phyloP scores from a whole-genome alignment of 2,329 filamentous ascomycete species.

The Cercospora berteroae region DNA sequence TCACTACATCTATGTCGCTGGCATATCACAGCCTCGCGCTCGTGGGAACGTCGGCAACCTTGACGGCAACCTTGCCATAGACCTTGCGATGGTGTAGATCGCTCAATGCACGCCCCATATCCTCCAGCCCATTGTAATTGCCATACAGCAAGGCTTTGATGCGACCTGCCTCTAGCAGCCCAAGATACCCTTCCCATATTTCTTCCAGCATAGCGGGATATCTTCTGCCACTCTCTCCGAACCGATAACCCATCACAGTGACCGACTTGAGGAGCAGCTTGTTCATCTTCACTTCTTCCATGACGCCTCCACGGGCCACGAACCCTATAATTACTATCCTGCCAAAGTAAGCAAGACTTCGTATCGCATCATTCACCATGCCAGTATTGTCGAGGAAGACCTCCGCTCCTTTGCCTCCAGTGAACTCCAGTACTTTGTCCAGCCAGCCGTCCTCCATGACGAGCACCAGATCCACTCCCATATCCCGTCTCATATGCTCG shows the following conservation, averaged over 20 bases:
- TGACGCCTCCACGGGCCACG: slow-evolving; percentile 52
- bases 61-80: slow-evolving; percentile 58
- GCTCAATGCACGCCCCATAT: slow-evolving; percentile 51
- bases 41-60: slow-evolving; percentile 35
- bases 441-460: slow-evolving; percentile 54
- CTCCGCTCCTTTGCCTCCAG: slow-evolving; percentile 53
- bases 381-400: slow-evolving; percentile 60
- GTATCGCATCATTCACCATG: slow-evolving; percentile 54
- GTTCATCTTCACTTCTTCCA: slow-evolving; percentile 58
- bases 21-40: slow-evolving; percentile 23
- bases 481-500: slow-evolving; percentile 28
- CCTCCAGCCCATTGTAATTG: slow-evolving; percentile 51
- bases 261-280: slow-evolving; percentile 54
- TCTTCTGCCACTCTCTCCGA: slow-evolving; percentile 55
- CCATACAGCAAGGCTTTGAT: slow-evolving; percentile 55
- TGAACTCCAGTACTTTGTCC: slow-evolving; percentile 50
- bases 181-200: slow-evolving; percentile 54
- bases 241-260: slow-evolving; percentile 57
- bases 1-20: neutral
- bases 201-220: slow-evolving; percentile 48
- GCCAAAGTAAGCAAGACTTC: slow-evolving; percentile 55
- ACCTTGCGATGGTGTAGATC: slow-evolving; percentile 53
- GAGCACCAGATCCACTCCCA: slow-evolving; percentile 34
- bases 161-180: slow-evolving; percentile 47
- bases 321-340: slow-evolving; percentile 59